Base-by-base conservation (phyloP, 352 stramenopile species). In the Phytophthora sp. region DNA sequence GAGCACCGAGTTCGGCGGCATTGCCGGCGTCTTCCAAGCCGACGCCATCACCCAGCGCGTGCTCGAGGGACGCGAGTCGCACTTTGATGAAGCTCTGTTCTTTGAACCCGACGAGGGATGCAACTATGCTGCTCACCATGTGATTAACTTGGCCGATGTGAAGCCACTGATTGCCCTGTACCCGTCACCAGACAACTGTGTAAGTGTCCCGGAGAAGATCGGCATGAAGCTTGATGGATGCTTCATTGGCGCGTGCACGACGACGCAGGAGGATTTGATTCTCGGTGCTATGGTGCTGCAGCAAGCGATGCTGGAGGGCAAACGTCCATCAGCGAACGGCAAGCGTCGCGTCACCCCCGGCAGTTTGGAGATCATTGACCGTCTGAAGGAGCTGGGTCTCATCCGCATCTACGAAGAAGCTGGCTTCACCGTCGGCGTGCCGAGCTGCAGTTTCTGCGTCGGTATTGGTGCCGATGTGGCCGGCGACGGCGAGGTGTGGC, bases 191-290 rank as follows among this genome's bases (percentile, higher is more conserved):
- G 86, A 94, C 63, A 94, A 94, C 75, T 93, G 84, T 44, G 84
- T 91, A 13, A 65, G 74, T 7, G 82, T 93, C 18, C 53, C 64
- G 4, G 82, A 91, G 65, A 89, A 91, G 65, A 35, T 89, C 13
- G 83, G 80, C 33, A 94, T 94, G 86, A 67, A 78, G 55, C 79
- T 94, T 1, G 84, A 94, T 49, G 86, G 86, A 29, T 92, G 84
- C 69, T 94, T 94, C 70, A 94, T 94, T 51, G 86, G 86, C 29
- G 86, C 86, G 2, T 94, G 86, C 50, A 94, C 86, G 1, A 94
- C 86, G 6, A 91, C 86, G 1, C 80, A 94, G 68, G 86, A 94
- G 61, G 86, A 94, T 29, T 49, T 94, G 66, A 91, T 94, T 39
- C 77, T 94, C 0, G 84, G 82, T 5, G 86, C 86, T 2, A 69